Evolutionary conservation across 139 green algal genomes (phyloP).

Genomic region (Chlorella sorokiniana): DNA sequence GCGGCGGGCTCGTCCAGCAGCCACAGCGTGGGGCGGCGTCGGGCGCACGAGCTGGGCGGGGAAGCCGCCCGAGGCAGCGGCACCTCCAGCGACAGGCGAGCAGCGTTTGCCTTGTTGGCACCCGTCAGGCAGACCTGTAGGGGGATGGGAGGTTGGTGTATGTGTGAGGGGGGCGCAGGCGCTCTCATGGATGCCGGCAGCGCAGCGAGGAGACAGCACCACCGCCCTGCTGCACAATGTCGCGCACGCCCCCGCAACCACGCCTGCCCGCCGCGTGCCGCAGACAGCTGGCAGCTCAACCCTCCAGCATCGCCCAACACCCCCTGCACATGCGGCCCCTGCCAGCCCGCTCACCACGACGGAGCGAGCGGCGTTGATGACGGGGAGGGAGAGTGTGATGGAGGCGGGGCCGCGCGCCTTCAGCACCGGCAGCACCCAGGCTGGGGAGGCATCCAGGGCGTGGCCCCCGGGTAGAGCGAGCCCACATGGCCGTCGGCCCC

Average conservation of each 20-base stretch:
- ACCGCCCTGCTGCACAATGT: no score
- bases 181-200: no score
- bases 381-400: constrained; percentile 88
- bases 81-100: neutral
- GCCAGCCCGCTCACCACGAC: constrained; percentile 24
- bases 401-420: constrained; percentile 91
- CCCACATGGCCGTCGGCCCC: constrained; percentile 93
- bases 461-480: constrained; percentile 85
- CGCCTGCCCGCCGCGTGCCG: no score
- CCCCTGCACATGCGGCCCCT: neutral
- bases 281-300: neutral
- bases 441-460: constrained; percentile 7
- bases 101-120: neutral
- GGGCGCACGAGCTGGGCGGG: neutral
- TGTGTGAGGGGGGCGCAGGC: neutral
- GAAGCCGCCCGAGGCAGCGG: neutral
- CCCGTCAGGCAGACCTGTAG: constrained; percentile 4
- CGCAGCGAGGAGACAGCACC: no score
- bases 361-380: constrained; percentile 77
- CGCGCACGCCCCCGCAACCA: no score
- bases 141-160: neutral
- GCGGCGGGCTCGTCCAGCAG: neutral
- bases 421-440: constrained; percentile 84
- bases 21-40: neutral
- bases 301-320: neutral